Percentiles rank a stretch among this genome's conserved stretches.
Evolutionary conservation across 2,329 filamentous ascomycete genomes (phyloP).

Genomic region (Eutypella sp.): DNA sequence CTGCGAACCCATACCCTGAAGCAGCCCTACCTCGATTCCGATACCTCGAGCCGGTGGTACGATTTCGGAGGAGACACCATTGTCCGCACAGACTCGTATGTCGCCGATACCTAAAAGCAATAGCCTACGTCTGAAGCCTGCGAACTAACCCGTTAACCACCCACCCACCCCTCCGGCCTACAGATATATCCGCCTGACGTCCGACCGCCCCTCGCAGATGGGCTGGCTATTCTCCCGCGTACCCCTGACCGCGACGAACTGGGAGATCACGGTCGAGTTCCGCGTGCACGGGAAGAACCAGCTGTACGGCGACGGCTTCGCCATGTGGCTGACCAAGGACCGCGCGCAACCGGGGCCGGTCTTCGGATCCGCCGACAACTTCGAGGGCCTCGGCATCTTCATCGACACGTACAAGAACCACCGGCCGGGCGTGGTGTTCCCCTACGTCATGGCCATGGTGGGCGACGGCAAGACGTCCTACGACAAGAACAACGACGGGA

Average conservation of each 20-base stretch:
- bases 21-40: conserved; percentile 94
- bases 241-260: conserved; percentile 94
- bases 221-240: conserved; percentile 94
- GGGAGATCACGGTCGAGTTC: conserved; percentile 97
- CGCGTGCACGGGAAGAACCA: conserved; percentile 84
- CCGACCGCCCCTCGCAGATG: conserved; percentile 82
- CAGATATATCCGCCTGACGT: conserved; percentile 88
- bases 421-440: conserved; percentile 89
- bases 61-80: conserved; percentile 97
- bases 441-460: conserved; percentile 97
- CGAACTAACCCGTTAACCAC: conserved; percentile 18
- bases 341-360: conserved; percentile 75
- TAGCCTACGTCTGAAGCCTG: conserved; percentile 1
- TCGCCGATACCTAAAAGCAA: conserved; percentile 16
- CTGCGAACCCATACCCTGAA: conserved; percentile 81
- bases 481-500: conserved; percentile 92
- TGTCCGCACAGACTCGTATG: conserved; percentile 65
- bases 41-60: conserved; percentile 98
- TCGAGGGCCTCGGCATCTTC: conserved; percentile 92
- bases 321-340: conserved; percentile 96
- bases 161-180: too few relatives aligned
- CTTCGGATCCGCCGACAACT: conserved; percentile 82
- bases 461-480: conserved; percentile 86
- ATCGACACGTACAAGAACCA: conserved; percentile 99
- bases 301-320: conserved; percentile 93